These are phyloP conservation scores for Penicillium sp. DNA, from an alignment of 2,329 filamentous ascomycete species.

Conservation along the genomic window DNA sequence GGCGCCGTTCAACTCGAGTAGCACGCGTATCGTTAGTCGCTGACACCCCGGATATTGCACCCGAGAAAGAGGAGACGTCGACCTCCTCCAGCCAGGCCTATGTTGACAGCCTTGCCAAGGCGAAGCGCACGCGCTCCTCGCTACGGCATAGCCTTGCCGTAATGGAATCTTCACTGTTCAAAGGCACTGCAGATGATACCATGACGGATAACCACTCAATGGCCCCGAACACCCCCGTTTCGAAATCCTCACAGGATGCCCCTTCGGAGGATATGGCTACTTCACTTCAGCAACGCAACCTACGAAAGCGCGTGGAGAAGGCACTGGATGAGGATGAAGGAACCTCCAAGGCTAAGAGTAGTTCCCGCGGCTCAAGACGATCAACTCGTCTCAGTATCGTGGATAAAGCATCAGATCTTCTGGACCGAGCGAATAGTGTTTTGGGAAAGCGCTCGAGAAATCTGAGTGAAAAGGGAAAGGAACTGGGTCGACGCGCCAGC, in stretches of 20 bases:
- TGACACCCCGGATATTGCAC: slow-evolving; percentile 28
- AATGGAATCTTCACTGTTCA: slow-evolving; percentile 37
- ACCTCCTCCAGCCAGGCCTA: slow-evolving; percentile 27
- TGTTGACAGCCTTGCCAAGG: slow-evolving; percentile 38
- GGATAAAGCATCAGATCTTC: slow-evolving; percentile 45
- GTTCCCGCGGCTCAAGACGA: slow-evolving; percentile 32
- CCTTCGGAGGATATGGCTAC: slow-evolving; percentile 22
- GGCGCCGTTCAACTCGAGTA: slow-evolving; percentile 39
- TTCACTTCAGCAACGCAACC: slow-evolving; percentile 30
- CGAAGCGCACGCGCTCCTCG: slow-evolving; percentile 36
- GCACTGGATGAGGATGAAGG: slow-evolving; percentile 27
- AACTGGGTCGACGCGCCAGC: slow-evolving; percentile 55
- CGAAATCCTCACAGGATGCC: slow-evolving; percentile 34
- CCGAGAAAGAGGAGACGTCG: slow-evolving; percentile 21
- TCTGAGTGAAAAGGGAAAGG: slow-evolving; percentile 54
- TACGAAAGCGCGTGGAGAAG: slow-evolving; percentile 33
- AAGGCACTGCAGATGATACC: slow-evolving; percentile 21
- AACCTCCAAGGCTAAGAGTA: slow-evolving; percentile 22
- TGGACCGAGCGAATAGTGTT: slow-evolving; percentile 50
- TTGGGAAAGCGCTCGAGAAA: slow-evolving; percentile 62
- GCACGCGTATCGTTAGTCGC: slow-evolving; percentile 39
- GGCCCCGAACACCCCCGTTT: slow-evolving; percentile 35
- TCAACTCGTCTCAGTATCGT: slow-evolving; percentile 47
- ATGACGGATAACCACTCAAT: slow-evolving; percentile 26
- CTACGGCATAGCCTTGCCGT: slow-evolving; percentile 43